Conservation (phyloP, 345 rosid species). For the Populus davidiana region DNA sequence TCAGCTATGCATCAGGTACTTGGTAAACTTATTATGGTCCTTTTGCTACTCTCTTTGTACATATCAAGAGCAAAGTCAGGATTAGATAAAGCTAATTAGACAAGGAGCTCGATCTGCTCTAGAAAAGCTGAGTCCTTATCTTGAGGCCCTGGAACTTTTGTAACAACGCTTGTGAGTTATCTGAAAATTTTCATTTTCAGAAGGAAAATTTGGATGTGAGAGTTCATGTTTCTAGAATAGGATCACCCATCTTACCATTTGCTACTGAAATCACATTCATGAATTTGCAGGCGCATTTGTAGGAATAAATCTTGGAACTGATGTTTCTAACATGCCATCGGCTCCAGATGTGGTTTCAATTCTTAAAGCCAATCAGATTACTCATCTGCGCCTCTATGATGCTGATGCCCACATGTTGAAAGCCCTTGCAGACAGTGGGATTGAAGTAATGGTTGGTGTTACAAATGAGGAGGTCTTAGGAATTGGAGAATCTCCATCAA, state of each 20-base stretch:
- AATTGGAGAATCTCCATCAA: constrained; percentile 71
- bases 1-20: constrained; percentile 47
- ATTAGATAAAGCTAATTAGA: background rate
- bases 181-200: background rate
- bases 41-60: background rate
- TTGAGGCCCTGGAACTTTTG: background rate
- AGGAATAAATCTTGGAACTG: constrained; percentile 87
- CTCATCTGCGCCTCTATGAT: constrained; percentile 82
- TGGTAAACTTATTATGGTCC: background rate
- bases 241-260: background rate
- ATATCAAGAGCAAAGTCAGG: background rate
- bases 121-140: background rate
- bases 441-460: constrained; percentile 82
- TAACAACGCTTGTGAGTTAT: background rate
- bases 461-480: constrained; percentile 71
- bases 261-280: constrained; percentile 15
- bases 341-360: constrained; percentile 57
- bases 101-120: background rate
- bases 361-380: constrained; percentile 59
- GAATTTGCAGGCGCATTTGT: constrained; percentile 60
- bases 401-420: constrained; percentile 83
- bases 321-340: constrained; percentile 68
- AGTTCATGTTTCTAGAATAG: background rate
- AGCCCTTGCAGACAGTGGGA: constrained; percentile 74
- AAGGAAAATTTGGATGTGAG: background rate